Base-by-base conservation (phyloP, 1,284 basidiomycete genomes). In the Hortiboletus rubellus region DNA sequence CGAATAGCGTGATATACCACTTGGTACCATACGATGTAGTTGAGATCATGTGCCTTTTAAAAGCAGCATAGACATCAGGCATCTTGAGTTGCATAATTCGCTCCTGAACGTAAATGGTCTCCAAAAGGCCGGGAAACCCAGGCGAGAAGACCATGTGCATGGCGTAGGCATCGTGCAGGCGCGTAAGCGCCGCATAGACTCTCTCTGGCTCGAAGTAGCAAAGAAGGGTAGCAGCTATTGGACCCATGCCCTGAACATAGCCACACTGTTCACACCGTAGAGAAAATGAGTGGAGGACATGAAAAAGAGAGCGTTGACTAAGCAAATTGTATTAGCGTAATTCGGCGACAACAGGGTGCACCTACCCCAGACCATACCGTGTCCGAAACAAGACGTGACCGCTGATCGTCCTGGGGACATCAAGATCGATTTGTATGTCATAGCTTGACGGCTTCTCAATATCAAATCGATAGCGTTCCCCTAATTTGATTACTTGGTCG, bases 221-320 rank as follows among this genome's bases (percentile, higher is more conserved):
- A 15, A 99, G 82, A 33, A 99, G 80, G 2, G 95, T 97, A 0
- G 96, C 94, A 0, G 96, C 95, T 52, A 99, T 92, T 7, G 96
- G 93, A 0, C 97, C 96, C 96, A 99, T 99, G 50, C 97, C 96
- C 76, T 99, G 97, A 55, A 96, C 96, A 73, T 99, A 99, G 3
- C 95, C 97, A 65, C 97, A 98, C n/a, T 83, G 80, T 14, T 78
- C 72, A 74, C 96, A 98, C 10, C 82, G 79, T 48, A 96, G 81
- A 9, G 94, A 96, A 69, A 98, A 94, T 45, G 85, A 87, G 72
- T 99, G 96, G 24, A 99, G 80, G 53, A 98, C 94, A 70, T 95
- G 94, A 74, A 99, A 99, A 5, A 98, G 79, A 3, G 91, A 91
- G 12, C 95, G 87, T 82, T 98, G 95, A 9, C 93, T 93, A 66